Conservation (phyloP, 2,329 filamentous ascomycete species). For the Aspergillus latus region DNA sequence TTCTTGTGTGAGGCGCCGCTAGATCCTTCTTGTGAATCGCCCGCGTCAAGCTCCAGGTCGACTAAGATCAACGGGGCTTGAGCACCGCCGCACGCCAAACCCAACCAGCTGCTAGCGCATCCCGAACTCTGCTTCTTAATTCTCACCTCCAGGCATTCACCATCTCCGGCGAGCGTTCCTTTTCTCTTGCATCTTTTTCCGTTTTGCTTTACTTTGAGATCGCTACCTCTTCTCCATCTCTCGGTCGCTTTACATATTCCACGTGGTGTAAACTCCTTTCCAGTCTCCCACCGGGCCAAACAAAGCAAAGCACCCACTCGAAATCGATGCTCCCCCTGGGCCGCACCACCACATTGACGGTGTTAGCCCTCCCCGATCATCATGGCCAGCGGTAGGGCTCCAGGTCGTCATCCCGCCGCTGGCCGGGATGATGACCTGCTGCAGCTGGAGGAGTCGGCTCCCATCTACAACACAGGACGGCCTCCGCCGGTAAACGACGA, state of each 20-base stretch:
- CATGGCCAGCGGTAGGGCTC: conserved; percentile 56
- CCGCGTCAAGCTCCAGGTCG: conserved; percentile 2
- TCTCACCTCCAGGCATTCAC: conserved; percentile 11
- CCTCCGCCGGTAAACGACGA: conserved; percentile 78
- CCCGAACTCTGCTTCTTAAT: conserved; percentile 6
- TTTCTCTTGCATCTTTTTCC: background rate
- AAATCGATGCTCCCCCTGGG: conserved; percentile 44
- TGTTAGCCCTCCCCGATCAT: conserved; percentile 38
- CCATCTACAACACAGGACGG: conserved; percentile 70
- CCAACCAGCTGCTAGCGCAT: conserved; percentile 11
- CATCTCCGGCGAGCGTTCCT: background rate
- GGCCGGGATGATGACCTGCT: conserved; percentile 47
- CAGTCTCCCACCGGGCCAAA: conserved; percentile 1
- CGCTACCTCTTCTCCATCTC: background rate
- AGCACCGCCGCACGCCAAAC: conserved; percentile 15
- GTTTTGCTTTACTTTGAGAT: background rate
- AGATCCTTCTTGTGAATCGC: background rate
- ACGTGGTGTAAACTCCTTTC: conserved; percentile 6
- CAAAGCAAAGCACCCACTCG: conserved; percentile 9
- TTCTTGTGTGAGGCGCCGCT: too few species aligned
- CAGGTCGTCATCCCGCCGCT: conserved; percentile 48
- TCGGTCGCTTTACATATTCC: conserved; percentile 12
- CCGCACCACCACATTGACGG: conserved; percentile 32
- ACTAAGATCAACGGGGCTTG: conserved; percentile 9
- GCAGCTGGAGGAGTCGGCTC: conserved; percentile 41